Percentiles rank a stretch among this genome's conserved stretches.
Conservation (phyloP, 2,329 filamentous ascomycete genomes). For the Colletotrichum acutatum region DNA sequence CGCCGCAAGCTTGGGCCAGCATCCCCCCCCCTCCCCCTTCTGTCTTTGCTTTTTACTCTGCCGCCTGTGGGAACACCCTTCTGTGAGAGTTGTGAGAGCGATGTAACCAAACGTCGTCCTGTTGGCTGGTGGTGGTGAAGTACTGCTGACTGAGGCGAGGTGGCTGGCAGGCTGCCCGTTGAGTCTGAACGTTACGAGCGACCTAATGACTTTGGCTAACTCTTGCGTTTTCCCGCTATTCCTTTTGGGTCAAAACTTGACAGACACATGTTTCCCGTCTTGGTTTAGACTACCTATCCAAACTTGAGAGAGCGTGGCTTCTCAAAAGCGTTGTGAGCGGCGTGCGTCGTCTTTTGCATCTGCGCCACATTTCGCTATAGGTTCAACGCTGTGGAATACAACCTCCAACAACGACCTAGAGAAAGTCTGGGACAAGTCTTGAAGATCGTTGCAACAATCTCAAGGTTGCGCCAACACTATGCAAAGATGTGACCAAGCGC, state of each 20-base stretch:
- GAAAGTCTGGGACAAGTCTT: not conserved
- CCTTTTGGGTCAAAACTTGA: not conserved
- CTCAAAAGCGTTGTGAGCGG: not conserved
- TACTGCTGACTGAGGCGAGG: constrained; percentile 20
- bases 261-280: not conserved
- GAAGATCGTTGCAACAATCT: not conserved
- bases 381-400: not conserved
- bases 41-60: not conserved
- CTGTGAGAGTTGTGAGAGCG: not conserved
- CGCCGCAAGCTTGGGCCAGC: not conserved
- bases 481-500: not conserved
- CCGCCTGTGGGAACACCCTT: not conserved
- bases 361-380: constrained; percentile 16
- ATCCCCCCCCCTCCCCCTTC: not conserved
- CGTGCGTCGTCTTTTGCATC: constrained; percentile 15
- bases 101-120: constrained; percentile 3
- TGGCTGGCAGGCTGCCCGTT: constrained; percentile 16
- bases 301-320: not conserved
- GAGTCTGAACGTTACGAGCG: constrained; percentile 22
- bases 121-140: not conserved
- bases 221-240: not conserved
- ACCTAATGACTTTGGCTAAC: not conserved
- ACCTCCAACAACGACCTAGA: not conserved
- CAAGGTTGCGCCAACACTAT: not conserved
- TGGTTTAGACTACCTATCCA: not conserved